Conservation (phyloP, 371 early-diverging fungal genomes). For the Amoeboaphelidium occidentale region DNA sequence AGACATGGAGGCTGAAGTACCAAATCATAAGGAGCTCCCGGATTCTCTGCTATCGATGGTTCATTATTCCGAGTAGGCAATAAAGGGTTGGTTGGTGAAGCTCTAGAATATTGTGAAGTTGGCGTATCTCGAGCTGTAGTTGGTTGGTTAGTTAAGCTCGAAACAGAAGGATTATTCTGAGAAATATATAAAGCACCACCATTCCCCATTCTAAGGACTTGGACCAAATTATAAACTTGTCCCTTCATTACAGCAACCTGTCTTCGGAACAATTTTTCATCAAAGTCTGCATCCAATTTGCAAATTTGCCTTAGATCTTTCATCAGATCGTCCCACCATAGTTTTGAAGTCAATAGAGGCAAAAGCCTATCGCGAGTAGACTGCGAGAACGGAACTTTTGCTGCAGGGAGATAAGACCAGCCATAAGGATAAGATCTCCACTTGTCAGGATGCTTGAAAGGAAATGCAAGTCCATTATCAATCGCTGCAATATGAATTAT, state of each 20-base stretch:
- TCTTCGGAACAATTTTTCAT: conserved; percentile 44
- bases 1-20: not conserved
- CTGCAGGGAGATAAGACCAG: conserved; percentile 45
- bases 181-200: too few relatives aligned
- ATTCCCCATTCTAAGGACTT: not conserved
- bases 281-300: conserved; percentile 41
- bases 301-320: conserved; percentile 34
- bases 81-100: too few relatives aligned
- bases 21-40: not conserved
- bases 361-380: conserved; percentile 35
- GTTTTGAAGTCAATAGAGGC: conserved; percentile 31
- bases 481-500: conserved; percentile 39
- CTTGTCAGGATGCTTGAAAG: conserved; percentile 71
- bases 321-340: conserved; percentile 54
- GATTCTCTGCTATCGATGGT: too few relatives aligned
- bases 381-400: conserved; percentile 33
- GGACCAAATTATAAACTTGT: conserved; percentile 21
- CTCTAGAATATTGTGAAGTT: too few relatives aligned
- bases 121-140: too few relatives aligned
- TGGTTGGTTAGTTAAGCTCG: too few relatives aligned
- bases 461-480: conserved; percentile 78
- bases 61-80: too few relatives aligned
- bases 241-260: conserved; percentile 66
- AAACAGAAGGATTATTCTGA: too few relatives aligned
- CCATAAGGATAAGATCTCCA: conserved; percentile 65